Conservation (phyloP, 768 basidiomycete species). For the Boletus tylopilopsis region DNA sequence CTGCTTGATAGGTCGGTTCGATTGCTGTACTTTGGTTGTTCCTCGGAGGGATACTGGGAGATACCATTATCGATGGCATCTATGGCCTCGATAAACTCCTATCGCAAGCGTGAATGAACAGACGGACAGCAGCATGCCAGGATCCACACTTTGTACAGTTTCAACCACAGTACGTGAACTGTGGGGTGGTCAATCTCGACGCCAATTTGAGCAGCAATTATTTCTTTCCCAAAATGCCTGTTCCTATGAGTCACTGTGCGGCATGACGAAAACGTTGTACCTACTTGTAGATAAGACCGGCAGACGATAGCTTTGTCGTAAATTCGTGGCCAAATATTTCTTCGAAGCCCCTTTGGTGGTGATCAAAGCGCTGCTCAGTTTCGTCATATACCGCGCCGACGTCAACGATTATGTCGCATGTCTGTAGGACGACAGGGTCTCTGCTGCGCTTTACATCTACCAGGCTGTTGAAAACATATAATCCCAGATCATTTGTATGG, state of each 20-base stretch:
- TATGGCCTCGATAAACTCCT: slow-evolving; percentile 93
- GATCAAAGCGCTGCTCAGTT: slow-evolving; percentile 78
- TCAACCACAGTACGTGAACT: slow-evolving; percentile 77
- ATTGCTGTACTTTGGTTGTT: slow-evolving; percentile 67
- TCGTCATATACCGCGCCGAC: slow-evolving; percentile 92
- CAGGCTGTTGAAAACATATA: slow-evolving; percentile 1
- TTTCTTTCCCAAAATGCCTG: slow-evolving; percentile 87
- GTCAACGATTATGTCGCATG: slow-evolving; percentile 94
- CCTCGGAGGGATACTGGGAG: slow-evolving; percentile 66
- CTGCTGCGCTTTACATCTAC: slow-evolving; percentile 68
- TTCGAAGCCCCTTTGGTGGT: slow-evolving; percentile 91
- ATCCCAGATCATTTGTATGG: slow-evolving; percentile 9
- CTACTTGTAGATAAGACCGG: slow-evolving; percentile 94
- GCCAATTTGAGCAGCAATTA: slow-evolving; percentile 63
- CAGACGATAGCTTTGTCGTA: slow-evolving; percentile 85
- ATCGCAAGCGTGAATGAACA: slow-evolving; percentile 3
- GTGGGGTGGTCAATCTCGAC: slow-evolving; percentile 53
- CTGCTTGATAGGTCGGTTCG: slow-evolving; percentile 84
- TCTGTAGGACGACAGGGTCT: slow-evolving; percentile 64
- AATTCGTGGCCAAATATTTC: slow-evolving; percentile 89
- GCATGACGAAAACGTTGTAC: slow-evolving; percentile 20
- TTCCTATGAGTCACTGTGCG: background rate
- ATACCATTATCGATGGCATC: slow-evolving; percentile 97
- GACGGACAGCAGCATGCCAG: background rate
- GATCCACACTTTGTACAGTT: slow-evolving; percentile 70